Evolutionary conservation across 2,329 filamentous ascomycete species (phyloP).

Genomic region (Trichoderma sp.): DNA sequence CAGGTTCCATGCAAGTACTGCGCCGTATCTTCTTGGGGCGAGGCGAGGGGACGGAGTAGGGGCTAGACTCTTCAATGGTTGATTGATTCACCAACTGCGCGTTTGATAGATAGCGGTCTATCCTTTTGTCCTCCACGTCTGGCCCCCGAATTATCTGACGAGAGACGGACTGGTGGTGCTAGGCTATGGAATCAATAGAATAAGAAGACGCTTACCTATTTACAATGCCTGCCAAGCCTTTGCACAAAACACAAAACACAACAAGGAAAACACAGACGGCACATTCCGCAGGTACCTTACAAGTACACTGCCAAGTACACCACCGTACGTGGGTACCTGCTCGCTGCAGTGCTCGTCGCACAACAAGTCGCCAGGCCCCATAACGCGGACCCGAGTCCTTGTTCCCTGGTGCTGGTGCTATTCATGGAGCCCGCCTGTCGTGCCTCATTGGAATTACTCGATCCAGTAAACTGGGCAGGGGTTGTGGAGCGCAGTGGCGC

Average conservation of each 20-base stretch:
- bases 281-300: no score
- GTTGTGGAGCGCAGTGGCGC: background rate
- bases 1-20: background rate
- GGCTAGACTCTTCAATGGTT: background rate
- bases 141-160: background rate
- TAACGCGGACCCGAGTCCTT: background rate
- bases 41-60: no score
- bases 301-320: no score
- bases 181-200: no score
- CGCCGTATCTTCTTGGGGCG: background rate
- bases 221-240: no score
- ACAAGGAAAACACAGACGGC: no score
- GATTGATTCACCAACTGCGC: background rate
- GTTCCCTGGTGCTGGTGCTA: background rate
- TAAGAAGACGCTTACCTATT: no score
- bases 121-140: background rate
- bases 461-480: constrained; percentile 7
- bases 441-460: background rate
- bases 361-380: background rate
- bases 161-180: background rate
- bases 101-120: background rate
- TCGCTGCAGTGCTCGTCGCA: background rate
- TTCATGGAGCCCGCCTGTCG: background rate
- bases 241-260: no score
- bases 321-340: no score